Evolutionary conservation across 2,329 filamentous ascomycete genomes (phyloP).

Genomic region (Parascedosporium putredinis): DNA sequence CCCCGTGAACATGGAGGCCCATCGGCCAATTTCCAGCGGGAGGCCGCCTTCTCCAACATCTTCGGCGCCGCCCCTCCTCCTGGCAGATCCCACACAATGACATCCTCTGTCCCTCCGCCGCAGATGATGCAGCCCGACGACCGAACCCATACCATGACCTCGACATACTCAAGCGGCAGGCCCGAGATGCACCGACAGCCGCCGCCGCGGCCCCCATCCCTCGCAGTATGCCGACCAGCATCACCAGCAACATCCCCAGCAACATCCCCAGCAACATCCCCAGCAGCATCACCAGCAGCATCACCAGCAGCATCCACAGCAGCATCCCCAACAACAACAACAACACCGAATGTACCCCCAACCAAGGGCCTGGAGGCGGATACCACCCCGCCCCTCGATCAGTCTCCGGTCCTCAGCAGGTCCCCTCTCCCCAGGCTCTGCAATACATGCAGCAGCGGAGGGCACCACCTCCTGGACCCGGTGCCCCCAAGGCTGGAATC

Average conservation of each 20-base stretch:
- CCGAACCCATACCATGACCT: slow-evolving; percentile 71
- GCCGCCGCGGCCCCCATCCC: slow-evolving; percentile 41
- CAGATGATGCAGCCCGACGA: slow-evolving; percentile 36
- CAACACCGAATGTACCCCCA: slow-evolving; percentile 24
- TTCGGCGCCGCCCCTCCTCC: slow-evolving; percentile 80
- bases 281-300: slow-evolving; percentile 27
- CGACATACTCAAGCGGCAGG: slow-evolving; percentile 22
- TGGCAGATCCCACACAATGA: slow-evolving; percentile 93
- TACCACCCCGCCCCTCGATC: slow-evolving; percentile 45
- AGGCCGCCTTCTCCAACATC: slow-evolving; percentile 93
- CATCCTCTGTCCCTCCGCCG: slow-evolving; percentile 55
- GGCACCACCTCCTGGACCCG: slow-evolving; percentile 29
- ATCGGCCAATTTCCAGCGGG: slow-evolving; percentile 58
- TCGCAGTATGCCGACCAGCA: slow-evolving; percentile 23
- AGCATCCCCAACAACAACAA: slow-evolving; percentile 15
- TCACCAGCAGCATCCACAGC: slow-evolving; percentile 19
- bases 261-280: slow-evolving; percentile 19
- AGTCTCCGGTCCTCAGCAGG: slow-evolving; percentile 36
- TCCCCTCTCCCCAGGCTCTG: slow-evolving; percentile 26
- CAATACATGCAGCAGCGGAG: slow-evolving; percentile 37
- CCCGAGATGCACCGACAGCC: slow-evolving; percentile 49
- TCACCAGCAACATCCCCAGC: slow-evolving; percentile 17
- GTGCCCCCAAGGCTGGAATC: slow-evolving; percentile 14
- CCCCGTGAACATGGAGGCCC: slow-evolving; percentile 39
- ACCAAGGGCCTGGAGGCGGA: slow-evolving; percentile 32